phyloP scores from a whole-genome alignment of 2,329 filamentous ascomycete genomes.

The Chalara sp. region DNA sequence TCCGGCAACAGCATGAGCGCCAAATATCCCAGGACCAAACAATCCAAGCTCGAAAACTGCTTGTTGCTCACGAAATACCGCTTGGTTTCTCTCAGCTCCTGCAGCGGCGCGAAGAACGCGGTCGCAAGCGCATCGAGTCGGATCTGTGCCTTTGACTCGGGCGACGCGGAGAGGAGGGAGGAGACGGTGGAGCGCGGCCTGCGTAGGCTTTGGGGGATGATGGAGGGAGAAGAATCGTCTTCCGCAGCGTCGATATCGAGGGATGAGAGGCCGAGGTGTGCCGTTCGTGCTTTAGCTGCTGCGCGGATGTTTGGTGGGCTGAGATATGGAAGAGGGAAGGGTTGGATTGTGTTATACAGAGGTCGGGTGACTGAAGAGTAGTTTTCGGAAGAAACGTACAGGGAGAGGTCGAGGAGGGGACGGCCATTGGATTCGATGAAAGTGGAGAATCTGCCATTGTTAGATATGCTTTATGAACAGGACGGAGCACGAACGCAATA shows the following conservation, averaged over 20 bases:
- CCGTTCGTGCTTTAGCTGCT: slow-evolving; percentile 62
- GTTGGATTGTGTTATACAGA: slow-evolving; percentile 71
- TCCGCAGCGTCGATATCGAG: slow-evolving; percentile 53
- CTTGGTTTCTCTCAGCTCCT: slow-evolving; percentile 51
- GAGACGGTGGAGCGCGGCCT: slow-evolving; percentile 40
- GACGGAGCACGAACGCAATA: slow-evolving; percentile 34
- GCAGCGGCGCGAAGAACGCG: slow-evolving; percentile 65
- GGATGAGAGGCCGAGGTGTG: slow-evolving; percentile 61
- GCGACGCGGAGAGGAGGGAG: slow-evolving; percentile 52
- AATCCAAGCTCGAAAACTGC: slow-evolving; percentile 64
- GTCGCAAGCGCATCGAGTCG: slow-evolving; percentile 66
- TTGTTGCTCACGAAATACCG: slow-evolving; percentile 46
- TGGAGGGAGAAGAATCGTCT: slow-evolving; percentile 21
- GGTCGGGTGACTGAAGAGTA: slow-evolving; percentile 73
- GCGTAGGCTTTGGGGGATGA: slow-evolving; percentile 27
- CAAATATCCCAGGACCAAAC: slow-evolving; percentile 73
- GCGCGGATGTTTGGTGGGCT: slow-evolving; percentile 68
- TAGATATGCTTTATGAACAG: not conserved
- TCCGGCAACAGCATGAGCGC: slow-evolving; percentile 61
- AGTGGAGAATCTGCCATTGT: slow-evolving; percentile 44
- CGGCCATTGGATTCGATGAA: slow-evolving; percentile 71
- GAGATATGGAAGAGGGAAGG: slow-evolving; percentile 85
- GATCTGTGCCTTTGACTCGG: slow-evolving; percentile 68
- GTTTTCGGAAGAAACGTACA: slow-evolving; percentile 87
- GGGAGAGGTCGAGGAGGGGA: slow-evolving; percentile 73